A percentile compares a stretch with the other conserved stretches of the same genome.
These are phyloP conservation scores for Cephaloascus fragrans DNA, from an alignment of 805 yeast species.

Conservation along the genomic window DNA sequence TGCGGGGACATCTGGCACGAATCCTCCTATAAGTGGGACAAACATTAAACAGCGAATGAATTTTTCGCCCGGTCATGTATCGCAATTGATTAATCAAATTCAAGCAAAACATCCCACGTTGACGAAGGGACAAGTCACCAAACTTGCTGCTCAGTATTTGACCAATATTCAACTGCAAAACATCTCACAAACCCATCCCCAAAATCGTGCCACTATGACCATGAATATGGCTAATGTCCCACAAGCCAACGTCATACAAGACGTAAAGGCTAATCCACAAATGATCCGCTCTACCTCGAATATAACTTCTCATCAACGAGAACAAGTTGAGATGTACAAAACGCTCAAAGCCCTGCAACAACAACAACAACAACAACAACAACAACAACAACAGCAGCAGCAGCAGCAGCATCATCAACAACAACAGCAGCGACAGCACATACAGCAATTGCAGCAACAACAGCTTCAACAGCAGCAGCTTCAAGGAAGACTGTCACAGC, in stretches of 20 bases:
- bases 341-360: slow-evolving; percentile 21
- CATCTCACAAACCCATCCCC: slow-evolving; percentile 32
- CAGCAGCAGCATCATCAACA: slow-evolving; percentile 14
- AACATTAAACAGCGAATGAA: slow-evolving; percentile 15
- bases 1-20: not conserved
- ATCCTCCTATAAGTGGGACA: not conserved
- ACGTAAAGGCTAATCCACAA: too few species aligned
- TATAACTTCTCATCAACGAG: slow-evolving; percentile 33
- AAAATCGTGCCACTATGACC: slow-evolving; percentile 12
- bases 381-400: not conserved
- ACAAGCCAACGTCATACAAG: too few species aligned
- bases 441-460: slow-evolving; percentile 7
- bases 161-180: slow-evolving; percentile 47
- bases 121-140: slow-evolving; percentile 55
- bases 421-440: slow-evolving; percentile 7
- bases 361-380: slow-evolving; percentile 3
- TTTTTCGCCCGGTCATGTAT: slow-evolving; percentile 53
- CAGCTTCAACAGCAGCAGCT: slow-evolving; percentile 12
- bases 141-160: slow-evolving; percentile 54
- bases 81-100: slow-evolving; percentile 54
- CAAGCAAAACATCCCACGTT: slow-evolving; percentile 57
- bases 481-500: slow-evolving; percentile 8
- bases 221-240: slow-evolving; percentile 17
- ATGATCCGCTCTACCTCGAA: too few species aligned
- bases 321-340: slow-evolving; percentile 27